These are phyloP conservation scores for Lachancea cidri DNA, from an alignment of 805 yeast genomes.

Conservation along the genomic window DNA sequence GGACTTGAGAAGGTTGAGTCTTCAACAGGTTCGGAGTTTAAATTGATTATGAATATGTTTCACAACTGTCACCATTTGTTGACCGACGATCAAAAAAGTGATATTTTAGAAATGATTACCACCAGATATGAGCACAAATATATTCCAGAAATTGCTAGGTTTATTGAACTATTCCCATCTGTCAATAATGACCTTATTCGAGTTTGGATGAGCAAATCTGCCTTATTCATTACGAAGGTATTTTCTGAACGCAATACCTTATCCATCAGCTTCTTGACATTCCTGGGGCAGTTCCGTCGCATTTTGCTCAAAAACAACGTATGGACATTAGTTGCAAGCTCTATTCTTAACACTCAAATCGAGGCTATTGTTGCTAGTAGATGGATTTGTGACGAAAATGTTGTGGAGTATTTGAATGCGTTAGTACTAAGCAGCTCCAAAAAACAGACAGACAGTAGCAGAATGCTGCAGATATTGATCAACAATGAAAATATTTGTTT, in stretches of 20 bases:
- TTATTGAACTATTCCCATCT: constrained; percentile 16
- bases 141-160: constrained; percentile 24
- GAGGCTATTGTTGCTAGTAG: constrained; percentile 49
- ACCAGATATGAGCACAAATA: constrained; percentile 29
- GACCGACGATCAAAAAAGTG: constrained; percentile 20
- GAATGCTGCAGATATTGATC: constrained; percentile 57
- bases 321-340: constrained; percentile 40
- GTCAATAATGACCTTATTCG: constrained; percentile 19
- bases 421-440: constrained; percentile 36
- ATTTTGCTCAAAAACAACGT: constrained; percentile 31
- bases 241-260: constrained; percentile 46
- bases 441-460: constrained; percentile 40
- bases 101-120: constrained; percentile 27
- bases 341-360: constrained; percentile 55
- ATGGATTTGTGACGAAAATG: constrained; percentile 41
- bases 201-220: constrained; percentile 54
- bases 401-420: constrained; percentile 44
- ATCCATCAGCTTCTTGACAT: constrained; percentile 26
- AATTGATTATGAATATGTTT: constrained; percentile 13
- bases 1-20: constrained; percentile 6
- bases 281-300: constrained; percentile 32
- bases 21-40: constrained; percentile 6
- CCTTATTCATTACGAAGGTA: constrained; percentile 56
- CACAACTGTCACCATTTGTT: constrained; percentile 5
- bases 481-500: constrained; percentile 45